Evolutionary conservation across 2,329 filamentous ascomycete species (phyloP).

Genomic region (Aspergillus thermomutatus): DNA sequence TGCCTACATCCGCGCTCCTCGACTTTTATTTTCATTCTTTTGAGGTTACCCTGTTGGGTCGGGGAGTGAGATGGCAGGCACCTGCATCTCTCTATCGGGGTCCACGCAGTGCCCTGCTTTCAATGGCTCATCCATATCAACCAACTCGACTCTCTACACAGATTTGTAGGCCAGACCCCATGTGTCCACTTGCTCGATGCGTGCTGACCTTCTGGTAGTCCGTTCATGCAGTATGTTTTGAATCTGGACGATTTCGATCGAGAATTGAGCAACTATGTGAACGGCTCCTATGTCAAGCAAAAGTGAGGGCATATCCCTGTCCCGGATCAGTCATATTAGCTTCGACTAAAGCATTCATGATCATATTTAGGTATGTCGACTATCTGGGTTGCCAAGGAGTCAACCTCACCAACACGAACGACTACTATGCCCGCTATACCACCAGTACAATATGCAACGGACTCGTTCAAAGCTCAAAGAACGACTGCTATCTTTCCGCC

Average conservation of each 20-base stretch:
- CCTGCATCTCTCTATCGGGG: conserved; percentile 65
- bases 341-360: conserved; percentile 4
- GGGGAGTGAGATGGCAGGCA: conserved; percentile 34
- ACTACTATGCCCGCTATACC: conserved; percentile 89
- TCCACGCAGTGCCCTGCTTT: conserved; percentile 73
- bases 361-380: conserved; percentile 66
- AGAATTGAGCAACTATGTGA: conserved; percentile 65
- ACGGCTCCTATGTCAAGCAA: conserved; percentile 67
- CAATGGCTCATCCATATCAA: conserved; percentile 67
- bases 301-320: conserved; percentile 58
- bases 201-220: conserved; percentile 51
- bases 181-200: conserved; percentile 21
- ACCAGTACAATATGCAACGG: conserved; percentile 90
- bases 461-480: conserved; percentile 84
- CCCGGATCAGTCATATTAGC: background rate
- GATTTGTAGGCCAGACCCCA: conserved; percentile 58
- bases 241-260: conserved; percentile 76
- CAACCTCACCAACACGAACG: conserved; percentile 71
- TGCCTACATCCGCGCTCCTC: background rate
- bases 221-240: conserved; percentile 81
- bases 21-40: background rate
- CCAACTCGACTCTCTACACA: conserved; percentile 53
- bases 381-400: conserved; percentile 77
- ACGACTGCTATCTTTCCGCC: conserved; percentile 63
- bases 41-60: conserved; percentile 14